Conservation (phyloP, 164 flowering plant species). For the Umbilicus rupestris region DNA sequence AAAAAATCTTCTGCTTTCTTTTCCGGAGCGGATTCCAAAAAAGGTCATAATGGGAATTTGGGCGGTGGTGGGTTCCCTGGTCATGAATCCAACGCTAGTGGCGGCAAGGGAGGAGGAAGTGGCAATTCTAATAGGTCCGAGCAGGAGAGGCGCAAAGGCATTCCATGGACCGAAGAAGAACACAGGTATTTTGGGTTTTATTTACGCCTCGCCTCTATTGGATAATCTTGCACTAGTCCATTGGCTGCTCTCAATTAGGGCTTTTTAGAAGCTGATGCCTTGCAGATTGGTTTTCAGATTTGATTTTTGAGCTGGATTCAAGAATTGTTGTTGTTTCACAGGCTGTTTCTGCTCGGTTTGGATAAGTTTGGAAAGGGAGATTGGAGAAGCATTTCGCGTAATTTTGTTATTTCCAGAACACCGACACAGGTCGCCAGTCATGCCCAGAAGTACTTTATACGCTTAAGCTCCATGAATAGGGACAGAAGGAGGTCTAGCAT, state of each 20-base stretch:
- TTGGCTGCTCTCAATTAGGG: too few relatives aligned
- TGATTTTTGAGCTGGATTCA: background rate
- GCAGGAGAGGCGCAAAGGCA: conserved; percentile 77
- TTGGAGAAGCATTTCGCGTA: conserved; percentile 78
- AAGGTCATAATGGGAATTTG: background rate
- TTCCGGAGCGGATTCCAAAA: background rate
- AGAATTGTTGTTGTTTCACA: conserved; percentile 14
- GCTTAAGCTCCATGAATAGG: conserved; percentile 67
- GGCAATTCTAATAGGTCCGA: conserved; percentile 41
- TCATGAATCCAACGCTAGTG: conserved; percentile 14
- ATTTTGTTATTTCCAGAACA: conserved; percentile 62
- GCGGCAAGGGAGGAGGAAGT: conserved; percentile 23
- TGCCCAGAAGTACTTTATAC: conserved; percentile 74
- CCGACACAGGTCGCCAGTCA: conserved; percentile 81
- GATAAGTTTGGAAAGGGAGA: conserved; percentile 83
- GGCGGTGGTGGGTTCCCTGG: conserved; percentile 15
- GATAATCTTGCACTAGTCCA: too few relatives aligned
- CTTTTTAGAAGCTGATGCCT: background rate
- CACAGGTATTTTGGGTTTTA: conserved; percentile 40
- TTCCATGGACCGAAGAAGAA: conserved; percentile 95
- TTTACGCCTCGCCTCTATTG: background rate
- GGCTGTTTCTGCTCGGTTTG: conserved; percentile 63
- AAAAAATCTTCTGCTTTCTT: background rate
- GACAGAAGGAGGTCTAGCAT: conserved; percentile 75
- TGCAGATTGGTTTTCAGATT: background rate